phyloP scores from a whole-genome alignment of 1,284 basidiomycete species.

The Heterobasidion occidentale region DNA sequence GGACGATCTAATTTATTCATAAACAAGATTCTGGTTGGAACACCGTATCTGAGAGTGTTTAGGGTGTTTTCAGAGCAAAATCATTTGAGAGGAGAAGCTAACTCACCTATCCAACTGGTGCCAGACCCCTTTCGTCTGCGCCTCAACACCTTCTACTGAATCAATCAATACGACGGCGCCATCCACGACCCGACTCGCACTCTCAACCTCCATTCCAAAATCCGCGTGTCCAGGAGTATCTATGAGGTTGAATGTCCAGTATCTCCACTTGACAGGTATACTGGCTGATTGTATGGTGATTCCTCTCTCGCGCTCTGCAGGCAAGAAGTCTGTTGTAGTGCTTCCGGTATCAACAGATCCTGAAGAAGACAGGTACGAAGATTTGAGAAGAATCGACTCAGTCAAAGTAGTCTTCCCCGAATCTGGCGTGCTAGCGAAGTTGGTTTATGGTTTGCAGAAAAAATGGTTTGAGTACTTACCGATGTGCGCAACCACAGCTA shows the following conservation, averaged over 20 bases:
- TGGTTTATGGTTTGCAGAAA: constrained; percentile 11
- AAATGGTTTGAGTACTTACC: constrained; percentile 33
- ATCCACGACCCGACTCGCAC: constrained; percentile 84
- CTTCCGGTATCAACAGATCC: constrained; percentile 87
- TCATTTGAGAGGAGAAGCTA: constrained; percentile 9
- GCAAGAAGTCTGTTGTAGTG: constrained; percentile 87
- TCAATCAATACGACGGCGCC: constrained; percentile 85
- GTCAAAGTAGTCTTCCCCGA: constrained; percentile 90
- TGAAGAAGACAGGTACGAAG: constrained; percentile 63
- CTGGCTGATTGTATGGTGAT: constrained; percentile 92
- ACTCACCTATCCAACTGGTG: constrained; percentile 73
- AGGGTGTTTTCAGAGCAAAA: neutral
- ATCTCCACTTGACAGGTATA: constrained; percentile 84
- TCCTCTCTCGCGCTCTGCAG: constrained; percentile 82
- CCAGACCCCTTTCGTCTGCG: constrained; percentile 88
- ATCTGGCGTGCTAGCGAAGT: constrained; percentile 36
- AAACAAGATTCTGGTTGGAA: constrained; percentile 73
- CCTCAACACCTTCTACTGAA: constrained; percentile 87
- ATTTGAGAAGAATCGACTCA: constrained; percentile 77
- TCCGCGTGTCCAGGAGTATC: constrained; percentile 92
- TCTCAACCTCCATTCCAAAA: constrained; percentile 93
- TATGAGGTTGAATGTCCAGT: constrained; percentile 80
- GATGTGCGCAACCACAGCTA: constrained; percentile 80
- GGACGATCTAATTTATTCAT: constrained; percentile 85
- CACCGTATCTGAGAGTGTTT: constrained; percentile 54